Conservation (phyloP, 2,329 filamentous ascomycete genomes). For the Epicoccum sorghinum region DNA sequence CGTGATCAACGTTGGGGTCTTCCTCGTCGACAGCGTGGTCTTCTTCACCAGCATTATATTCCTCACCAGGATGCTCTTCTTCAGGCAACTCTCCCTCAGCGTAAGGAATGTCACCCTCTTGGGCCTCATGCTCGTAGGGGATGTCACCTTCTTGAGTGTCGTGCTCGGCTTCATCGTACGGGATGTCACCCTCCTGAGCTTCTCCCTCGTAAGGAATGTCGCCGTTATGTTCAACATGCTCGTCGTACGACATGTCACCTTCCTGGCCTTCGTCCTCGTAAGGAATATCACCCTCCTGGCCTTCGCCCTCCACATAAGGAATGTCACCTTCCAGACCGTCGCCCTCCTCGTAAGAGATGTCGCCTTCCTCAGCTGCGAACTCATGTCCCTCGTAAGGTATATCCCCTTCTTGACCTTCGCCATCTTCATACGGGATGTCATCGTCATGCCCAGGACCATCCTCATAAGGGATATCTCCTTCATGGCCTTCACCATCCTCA, state of each 20-base stretch:
- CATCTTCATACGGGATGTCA: not conserved
- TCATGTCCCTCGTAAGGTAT: not conserved
- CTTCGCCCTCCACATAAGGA: not conserved
- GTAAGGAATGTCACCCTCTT: not conserved
- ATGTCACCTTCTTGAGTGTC: not conserved
- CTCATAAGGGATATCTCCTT: not conserved
- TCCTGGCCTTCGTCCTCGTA: not conserved
- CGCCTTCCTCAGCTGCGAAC: not conserved
- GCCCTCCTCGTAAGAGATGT: not conserved
- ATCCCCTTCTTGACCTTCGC: not conserved
- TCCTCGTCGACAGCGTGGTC: not conserved
- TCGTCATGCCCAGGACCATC: not conserved
- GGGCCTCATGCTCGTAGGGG: not conserved
- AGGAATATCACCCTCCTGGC: not conserved
- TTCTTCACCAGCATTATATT: not conserved
- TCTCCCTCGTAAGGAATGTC: not conserved
- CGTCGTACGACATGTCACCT: not conserved
- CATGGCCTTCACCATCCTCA: not conserved
- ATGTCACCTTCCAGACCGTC: not conserved
- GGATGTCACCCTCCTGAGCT: not conserved
- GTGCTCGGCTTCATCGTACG: not conserved
- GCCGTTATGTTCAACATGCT: no score
- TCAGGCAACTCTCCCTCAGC: not conserved
- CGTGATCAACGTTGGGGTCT: not conserved
- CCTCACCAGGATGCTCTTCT: not conserved